Conservation (phyloP, 805 yeast species). For the Candida awuae region DNA sequence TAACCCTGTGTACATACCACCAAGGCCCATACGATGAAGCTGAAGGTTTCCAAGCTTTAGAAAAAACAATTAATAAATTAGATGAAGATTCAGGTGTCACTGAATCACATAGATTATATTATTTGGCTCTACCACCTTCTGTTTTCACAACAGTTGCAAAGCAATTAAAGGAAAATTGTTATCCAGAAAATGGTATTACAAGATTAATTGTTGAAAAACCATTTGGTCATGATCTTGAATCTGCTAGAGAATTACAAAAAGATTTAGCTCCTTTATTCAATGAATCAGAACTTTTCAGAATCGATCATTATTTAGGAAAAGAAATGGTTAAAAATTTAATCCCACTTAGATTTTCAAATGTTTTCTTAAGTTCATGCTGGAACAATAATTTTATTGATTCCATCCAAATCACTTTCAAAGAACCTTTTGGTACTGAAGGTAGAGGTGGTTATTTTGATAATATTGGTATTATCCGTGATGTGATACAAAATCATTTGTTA, state of each 20-base stretch:
- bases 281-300: constrained; percentile 89
- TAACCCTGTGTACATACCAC: constrained; percentile 57
- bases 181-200: constrained; percentile 58
- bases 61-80: constrained; percentile 45
- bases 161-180: constrained; percentile 59
- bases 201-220: constrained; percentile 95
- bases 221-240: constrained; percentile 83
- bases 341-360: constrained; percentile 86
- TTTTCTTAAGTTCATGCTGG: constrained; percentile 84
- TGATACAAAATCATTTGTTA: constrained; percentile 93
- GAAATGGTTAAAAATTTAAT: constrained; percentile 94
- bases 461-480: constrained; percentile 94
- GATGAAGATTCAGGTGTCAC: constrained; percentile 42
- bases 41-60: constrained; percentile 61
- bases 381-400: constrained; percentile 67
- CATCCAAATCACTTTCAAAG: constrained; percentile 89
- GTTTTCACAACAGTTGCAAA: constrained; percentile 76
- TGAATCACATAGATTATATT: constrained; percentile 73
- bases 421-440: constrained; percentile 98
- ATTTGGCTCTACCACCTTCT: constrained; percentile 91
- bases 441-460: constrained; percentile 96
- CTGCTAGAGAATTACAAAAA: constrained; percentile 69
- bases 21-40: constrained; percentile 74
- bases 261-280: constrained; percentile 77
- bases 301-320: constrained; percentile 96